phyloP scores from a whole-genome alignment of 2,329 filamentous ascomycete species.

The Falciphora oryzae region DNA sequence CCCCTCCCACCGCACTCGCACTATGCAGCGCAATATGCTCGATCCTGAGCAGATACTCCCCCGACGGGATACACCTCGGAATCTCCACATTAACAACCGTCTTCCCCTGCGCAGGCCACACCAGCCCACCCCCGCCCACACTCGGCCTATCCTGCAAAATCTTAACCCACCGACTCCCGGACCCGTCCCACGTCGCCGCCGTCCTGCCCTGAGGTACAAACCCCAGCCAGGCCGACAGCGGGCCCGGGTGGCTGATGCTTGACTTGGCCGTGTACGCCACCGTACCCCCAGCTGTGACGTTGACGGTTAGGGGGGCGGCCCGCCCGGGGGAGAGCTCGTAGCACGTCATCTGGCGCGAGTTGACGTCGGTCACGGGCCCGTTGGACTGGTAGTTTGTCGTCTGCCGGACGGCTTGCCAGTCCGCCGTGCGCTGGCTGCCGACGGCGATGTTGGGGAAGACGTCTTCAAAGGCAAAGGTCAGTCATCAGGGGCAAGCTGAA shows the following conservation, averaged over 20 bases:
- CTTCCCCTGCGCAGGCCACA: conserved; percentile 31
- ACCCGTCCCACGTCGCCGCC: conserved; percentile 31
- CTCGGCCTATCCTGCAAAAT: conserved; percentile 34
- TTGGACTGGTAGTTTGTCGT: conserved; percentile 46
- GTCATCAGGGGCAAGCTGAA: neutral
- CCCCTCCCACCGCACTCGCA: conserved; percentile 24
- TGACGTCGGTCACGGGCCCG: conserved; percentile 42
- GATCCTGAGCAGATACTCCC: conserved; percentile 31
- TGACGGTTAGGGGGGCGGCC: conserved; percentile 34
- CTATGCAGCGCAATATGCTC: conserved; percentile 31
- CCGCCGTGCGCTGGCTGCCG: conserved; percentile 24
- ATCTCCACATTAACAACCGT: conserved; percentile 20
- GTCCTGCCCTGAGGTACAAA: conserved; percentile 31
- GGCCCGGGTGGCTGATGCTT: conserved; percentile 33
- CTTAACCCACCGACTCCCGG: conserved; percentile 36
- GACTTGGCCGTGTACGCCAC: conserved; percentile 35
- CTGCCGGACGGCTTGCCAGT: conserved; percentile 42
- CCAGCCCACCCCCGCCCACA: conserved; percentile 26
- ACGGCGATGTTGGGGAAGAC: conserved; percentile 35
- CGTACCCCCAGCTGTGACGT: conserved; percentile 36
- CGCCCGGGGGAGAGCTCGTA: conserved; percentile 34
- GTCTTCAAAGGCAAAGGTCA: conserved; percentile 21
- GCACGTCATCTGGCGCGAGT: conserved; percentile 40
- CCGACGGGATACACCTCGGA: conserved; percentile 25
- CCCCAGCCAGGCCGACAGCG: conserved; percentile 35